A percentile compares a stretch with the other conserved stretches of the same genome.
Evolutionary conservation across 139 green algal species (phyloP).

Genomic region (Ulvella scutata): DNA sequence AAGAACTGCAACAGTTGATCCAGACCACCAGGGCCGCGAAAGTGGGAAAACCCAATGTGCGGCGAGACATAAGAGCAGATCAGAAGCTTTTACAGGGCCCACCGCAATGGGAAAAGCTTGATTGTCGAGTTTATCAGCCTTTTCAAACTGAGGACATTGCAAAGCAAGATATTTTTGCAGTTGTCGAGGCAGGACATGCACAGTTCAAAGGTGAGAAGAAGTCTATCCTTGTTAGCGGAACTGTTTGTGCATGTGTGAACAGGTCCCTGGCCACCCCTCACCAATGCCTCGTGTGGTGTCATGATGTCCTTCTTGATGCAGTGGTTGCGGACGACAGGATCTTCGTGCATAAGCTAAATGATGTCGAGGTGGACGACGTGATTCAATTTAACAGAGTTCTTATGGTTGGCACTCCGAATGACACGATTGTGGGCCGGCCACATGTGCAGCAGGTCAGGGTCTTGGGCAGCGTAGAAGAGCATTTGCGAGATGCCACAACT

Average conservation of each 20-base stretch:
- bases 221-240: too few species aligned
- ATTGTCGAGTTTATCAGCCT: background rate
- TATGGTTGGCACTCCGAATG: background rate
- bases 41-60: background rate
- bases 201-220: slow-evolving; percentile 2
- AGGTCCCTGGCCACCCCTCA: too few species aligned
- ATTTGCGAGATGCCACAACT: background rate
- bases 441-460: background rate
- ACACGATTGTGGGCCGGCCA: background rate
- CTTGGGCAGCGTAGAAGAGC: background rate
- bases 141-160: background rate
- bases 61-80: background rate
- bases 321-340: background rate
- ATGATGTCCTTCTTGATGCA: background rate
- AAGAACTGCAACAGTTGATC: background rate
- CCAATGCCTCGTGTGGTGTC: too few species aligned
- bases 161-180: background rate
- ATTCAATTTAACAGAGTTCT: background rate
- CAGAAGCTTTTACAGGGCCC: background rate
- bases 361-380: background rate
- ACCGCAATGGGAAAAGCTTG: background rate
- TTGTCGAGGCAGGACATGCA: background rate
- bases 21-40: background rate
- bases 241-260: too few species aligned
- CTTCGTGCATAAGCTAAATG: background rate